Evolutionary conservation across 495 filamentous ascomycete species (phyloP).

Genomic region (Aspergillus haitiensis): DNA sequence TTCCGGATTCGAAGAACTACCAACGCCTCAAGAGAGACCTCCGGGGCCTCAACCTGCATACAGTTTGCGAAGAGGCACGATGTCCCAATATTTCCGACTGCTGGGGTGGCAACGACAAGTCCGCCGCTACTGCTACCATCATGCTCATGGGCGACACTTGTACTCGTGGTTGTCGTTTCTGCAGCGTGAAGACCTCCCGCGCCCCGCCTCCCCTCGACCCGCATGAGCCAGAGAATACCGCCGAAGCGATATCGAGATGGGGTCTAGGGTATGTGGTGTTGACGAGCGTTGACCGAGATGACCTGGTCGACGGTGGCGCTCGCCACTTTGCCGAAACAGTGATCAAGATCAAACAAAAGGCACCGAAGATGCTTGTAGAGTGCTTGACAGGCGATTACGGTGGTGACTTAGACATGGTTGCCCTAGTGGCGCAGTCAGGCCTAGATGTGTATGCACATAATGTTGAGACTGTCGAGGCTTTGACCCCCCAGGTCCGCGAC

Average conservation of each 20-base stretch:
- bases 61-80: conserved; percentile 95
- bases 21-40: conserved; percentile 93
- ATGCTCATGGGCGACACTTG: conserved; percentile 99
- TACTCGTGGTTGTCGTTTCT: conserved; percentile 95
- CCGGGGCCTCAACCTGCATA: conserved; percentile 84
- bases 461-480: conserved; percentile 87
- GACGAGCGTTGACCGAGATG: conserved; percentile 91
- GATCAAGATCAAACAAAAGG: conserved; percentile 87
- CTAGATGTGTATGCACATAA: conserved; percentile 98
- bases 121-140: conserved; percentile 92
- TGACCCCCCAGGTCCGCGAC: conserved; percentile 88
- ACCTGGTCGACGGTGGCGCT: conserved; percentile 84
- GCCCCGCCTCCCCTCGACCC: conserved; percentile 81
- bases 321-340: conserved; percentile 94
- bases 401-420: conserved; percentile 81
- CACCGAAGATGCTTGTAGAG: conserved; percentile 84
- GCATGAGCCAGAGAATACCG: conserved; percentile 95
- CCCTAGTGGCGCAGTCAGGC: conserved; percentile 77
- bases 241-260: conserved; percentile 90
- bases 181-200: conserved; percentile 86
- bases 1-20: conserved; percentile 81
- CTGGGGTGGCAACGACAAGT: conserved; percentile 89
- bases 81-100: conserved; percentile 98
- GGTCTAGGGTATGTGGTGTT: conserved; percentile 94
- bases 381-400: conserved; percentile 88